Evolutionary conservation across 768 basidiomycete genomes (phyloP), one percentile per base, ranked within the genome.

Genomic region (Auriscalpium orientale): DNA sequence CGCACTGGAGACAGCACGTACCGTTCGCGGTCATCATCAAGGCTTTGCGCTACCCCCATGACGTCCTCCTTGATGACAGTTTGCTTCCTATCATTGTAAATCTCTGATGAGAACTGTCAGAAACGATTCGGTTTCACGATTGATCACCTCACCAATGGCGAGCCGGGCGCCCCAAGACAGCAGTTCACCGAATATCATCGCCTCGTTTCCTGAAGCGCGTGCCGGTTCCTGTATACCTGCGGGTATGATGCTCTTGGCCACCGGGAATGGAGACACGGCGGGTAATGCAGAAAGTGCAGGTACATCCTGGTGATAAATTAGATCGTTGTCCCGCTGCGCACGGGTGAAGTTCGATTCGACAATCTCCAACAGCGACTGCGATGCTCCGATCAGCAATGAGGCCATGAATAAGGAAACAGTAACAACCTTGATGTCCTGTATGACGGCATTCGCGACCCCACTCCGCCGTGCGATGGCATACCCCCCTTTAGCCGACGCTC

Each of bases 301-400:
- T 1, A 95, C 76, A 55, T 91, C 86, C 51, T 91, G 79, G 62
- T 97, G 92, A 71, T 98, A 99, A 40, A 99, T 97, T 8, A 97
- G 74, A 69, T 95, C 89, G 67, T 99, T 99, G 69, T 98, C 95
- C 35, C 91, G 82, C 59, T 87, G 82, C 0, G 95, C 90, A 13
- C 91, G 80, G 4, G 74, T 70, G 36, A 89, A 69, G 54, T 83
- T 80, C 51, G 79, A 82, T 61, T 86, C 79, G 22, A 97, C 73
- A 8, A 74, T 83, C 47, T 86, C 84, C 22, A 88, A 71, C 15
- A 98, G 74, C 1, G 89, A 90, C 94, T 98, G 66, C 21, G 28
- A 46, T 4, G 8, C 4, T 28, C 28, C 28, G 28, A 28, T 28
- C 28, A 28, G 28, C 28, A 28, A 28, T 28, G 28, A 28, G 28